Base-by-base conservation (phyloP, 2,329 filamentous ascomycete species). In the Ceratocystis huliohia region DNA sequence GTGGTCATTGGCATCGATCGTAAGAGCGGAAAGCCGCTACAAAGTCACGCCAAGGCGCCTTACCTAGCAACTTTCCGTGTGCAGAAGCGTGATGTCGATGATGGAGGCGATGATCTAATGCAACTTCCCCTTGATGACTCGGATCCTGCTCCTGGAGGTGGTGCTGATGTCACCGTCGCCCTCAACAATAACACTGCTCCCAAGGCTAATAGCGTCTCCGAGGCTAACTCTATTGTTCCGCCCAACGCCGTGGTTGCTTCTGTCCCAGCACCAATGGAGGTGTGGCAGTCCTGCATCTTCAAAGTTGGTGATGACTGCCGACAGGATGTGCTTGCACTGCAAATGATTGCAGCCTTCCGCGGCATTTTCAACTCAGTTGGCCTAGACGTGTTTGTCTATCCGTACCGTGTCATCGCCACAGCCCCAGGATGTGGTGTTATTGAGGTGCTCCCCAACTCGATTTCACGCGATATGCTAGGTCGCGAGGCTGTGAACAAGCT, bases 201-300 rank as follows among this genome's bases (percentile, higher is more conserved):
- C 30, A 64, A 64, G 10, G 44, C 61, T 8, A 66, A 70, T 37
- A 50, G 48, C n/a, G 33, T 59, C n/a, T 44, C 69, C 0, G 71
- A 72, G n/a, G 73, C 74, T 64, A 28, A 53, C 7, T 50, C 64
- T 25, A 61, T 61, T 13, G 63, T 57, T 15, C 22, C 59, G 6
- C 46, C 28, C 10, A 61, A 48, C 20, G 66, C 66, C 3, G 61
- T 61, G 7, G 22, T 44, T 30, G 44, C 37, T 5, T 59, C 65
- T 4, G 61, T 37, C 37, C 41, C 65, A 3, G 64, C 53, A 3
- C 64, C 85, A 0, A 85, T 96, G 70, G 95, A 99, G 75, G 88
- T 93, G n/a, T 97, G 94, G 95, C 94, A 99, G 75, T 96, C 91
- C 1, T 94, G 93, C 66, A 99, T 99, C 73, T 99, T 99, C 85